Base-by-base conservation (phyloP, 2,329 filamentous ascomycete species). In the Atkinsonella hypoxylon region DNA sequence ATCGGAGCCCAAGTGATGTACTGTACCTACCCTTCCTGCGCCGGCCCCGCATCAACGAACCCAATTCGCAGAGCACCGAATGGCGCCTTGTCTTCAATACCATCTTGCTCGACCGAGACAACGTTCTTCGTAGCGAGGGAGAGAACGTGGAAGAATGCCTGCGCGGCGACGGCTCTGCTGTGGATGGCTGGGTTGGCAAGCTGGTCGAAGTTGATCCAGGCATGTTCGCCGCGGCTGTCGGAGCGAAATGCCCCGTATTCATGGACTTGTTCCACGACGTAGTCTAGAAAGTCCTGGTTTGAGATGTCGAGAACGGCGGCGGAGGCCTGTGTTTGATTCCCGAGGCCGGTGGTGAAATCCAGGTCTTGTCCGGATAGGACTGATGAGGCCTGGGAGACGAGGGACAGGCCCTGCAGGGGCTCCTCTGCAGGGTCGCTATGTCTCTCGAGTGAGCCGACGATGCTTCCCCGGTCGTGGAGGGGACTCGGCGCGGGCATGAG, bases 111-210 rank as follows among this genome's bases (percentile, higher is more conserved):
- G 5, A 90, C 79, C 17, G 67, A 62, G 43, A 91, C 68, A 50
- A 77, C 64, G 2, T 75, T 75, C 65, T 82, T 87, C 2, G 81
- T 88, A 6, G 79, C 82, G 42, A 93, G 73, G 11, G 77, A 74
- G 13, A 94, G 75, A 2, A 87, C 74, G 62, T 93, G 86, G 67
- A 85, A 79, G 61, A 88, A 84, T 0, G 82, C 87, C 63, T 89
- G 85, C 2, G 85, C 82, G 9, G 84, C 86, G 12, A 88, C 81
- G 31, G 78, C 69, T 36, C 71, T 75, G 31, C 77, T 79, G 41
- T 70, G 68, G 45, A 71, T 66, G 10, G 61, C 61, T 0, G 80
- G 76, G n/a, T 78, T 73, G 43, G 93, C 78, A 10, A 95, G 67
- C 46, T 80, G 70, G 44, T 83, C 79, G 60, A 96, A 94, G 0